A percentile compares a stretch with the other conserved stretches of the same genome.
Conservation (phyloP, 2,329 filamentous ascomycete species). For the Microsporum audouinii region DNA sequence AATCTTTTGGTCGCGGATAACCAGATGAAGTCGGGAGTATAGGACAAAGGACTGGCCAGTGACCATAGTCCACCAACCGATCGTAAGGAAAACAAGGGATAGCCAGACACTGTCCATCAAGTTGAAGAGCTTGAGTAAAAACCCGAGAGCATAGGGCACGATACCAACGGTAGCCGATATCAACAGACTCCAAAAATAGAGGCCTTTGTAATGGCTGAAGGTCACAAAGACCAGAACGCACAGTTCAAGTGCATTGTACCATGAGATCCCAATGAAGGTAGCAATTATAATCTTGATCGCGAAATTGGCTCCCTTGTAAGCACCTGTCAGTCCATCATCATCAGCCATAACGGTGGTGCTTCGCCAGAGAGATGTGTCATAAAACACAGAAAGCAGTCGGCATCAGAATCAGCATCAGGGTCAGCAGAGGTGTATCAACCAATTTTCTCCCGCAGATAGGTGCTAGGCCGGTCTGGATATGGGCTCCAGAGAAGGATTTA, state of each 20-base stretch:
- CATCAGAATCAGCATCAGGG: neutral
- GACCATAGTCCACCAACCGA: constrained; percentile 30
- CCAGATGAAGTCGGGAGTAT: constrained; percentile 31
- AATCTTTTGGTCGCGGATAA: constrained; percentile 22
- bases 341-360: constrained; percentile 11
- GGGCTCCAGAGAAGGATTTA: neutral
- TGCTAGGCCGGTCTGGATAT: neutral
- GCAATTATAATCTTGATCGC: constrained; percentile 35
- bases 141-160: constrained; percentile 30
- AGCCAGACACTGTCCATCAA: constrained; percentile 30
- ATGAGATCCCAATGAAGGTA: constrained; percentile 37
- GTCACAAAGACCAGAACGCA: constrained; percentile 39
- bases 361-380: neutral
- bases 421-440: neutral
- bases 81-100: constrained; percentile 21
- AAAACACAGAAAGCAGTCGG: neutral
- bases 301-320: constrained; percentile 25
- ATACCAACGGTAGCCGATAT: constrained; percentile 35
- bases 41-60: constrained; percentile 32
- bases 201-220: constrained; percentile 35
- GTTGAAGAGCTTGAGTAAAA: constrained; percentile 38
- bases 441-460: neutral
- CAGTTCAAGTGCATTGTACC: constrained; percentile 42
- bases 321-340: constrained; percentile 31
- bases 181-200: constrained; percentile 43